These are phyloP conservation scores for Sistotremastrum suecicum DNA, from an alignment of 768 basidiomycete species.

Conservation along the genomic window DNA sequence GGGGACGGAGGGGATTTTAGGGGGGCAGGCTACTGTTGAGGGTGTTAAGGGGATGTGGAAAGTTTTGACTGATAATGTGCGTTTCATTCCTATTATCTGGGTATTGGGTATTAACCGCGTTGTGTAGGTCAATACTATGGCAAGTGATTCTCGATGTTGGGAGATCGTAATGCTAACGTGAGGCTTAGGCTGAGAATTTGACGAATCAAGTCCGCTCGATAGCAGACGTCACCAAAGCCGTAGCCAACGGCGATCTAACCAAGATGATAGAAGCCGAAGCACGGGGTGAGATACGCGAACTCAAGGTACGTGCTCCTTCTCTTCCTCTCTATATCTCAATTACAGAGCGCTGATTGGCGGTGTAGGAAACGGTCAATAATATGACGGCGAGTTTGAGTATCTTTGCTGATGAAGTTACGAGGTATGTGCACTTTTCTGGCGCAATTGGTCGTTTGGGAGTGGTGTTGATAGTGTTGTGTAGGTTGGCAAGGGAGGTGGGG, in stretches of 20 bases:
- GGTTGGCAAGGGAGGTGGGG: constrained; percentile 93
- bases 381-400: constrained; percentile 85
- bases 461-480: constrained; percentile 6
- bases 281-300: constrained; percentile 80
- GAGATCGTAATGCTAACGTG: background rate
- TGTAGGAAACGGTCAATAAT: constrained; percentile 87
- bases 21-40: constrained; percentile 85
- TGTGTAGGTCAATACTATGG: constrained; percentile 4
- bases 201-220: constrained; percentile 89
- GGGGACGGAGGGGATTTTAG: constrained; percentile 84
- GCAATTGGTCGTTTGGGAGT: background rate
- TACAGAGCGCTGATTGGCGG: background rate
- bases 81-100: constrained; percentile 31
- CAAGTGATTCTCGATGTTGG: constrained; percentile 1
- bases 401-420: constrained; percentile 69
- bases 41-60: constrained; percentile 95
- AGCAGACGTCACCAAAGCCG: constrained; percentile 89
- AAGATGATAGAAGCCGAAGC: constrained; percentile 90
- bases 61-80: constrained; percentile 71
- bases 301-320: constrained; percentile 14
- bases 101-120: background rate
- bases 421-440: constrained; percentile 2
- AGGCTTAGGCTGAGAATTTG: constrained; percentile 58
- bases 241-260: constrained; percentile 84
- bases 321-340: background rate